These are phyloP conservation scores for Speleostelium caveatum DNA, from an alignment of 78 protist genomes.

Conservation along the genomic window DNA sequence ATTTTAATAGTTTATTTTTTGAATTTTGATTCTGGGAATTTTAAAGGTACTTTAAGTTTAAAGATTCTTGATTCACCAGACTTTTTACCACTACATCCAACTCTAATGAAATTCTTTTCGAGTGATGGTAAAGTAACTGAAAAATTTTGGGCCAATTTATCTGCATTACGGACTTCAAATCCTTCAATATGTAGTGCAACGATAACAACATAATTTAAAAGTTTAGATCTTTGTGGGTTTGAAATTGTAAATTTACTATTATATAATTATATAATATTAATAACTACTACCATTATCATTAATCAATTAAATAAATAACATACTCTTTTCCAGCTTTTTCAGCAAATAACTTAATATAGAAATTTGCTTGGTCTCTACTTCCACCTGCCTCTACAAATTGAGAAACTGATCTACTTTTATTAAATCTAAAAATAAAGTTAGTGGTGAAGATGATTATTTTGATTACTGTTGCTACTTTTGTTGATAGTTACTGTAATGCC, in stretches of 20 bases:
- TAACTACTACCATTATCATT: neutral
- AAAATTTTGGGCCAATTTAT: neutral
- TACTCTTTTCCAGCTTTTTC: neutral
- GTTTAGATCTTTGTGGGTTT: slow-evolving; percentile 1
- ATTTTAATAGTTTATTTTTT: neutral
- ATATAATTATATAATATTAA: no score
- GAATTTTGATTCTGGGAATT: slow-evolving; percentile 9
- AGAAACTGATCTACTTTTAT: neutral
- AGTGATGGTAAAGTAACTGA: neutral
- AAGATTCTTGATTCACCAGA: slow-evolving; percentile 1
- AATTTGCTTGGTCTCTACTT: neutral
- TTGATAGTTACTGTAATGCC: neutral
- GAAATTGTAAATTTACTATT: no score
- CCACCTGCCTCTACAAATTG: neutral
- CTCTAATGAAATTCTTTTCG: slow-evolving; percentile 26
- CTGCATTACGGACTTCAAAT: neutral
- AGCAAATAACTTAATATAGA: neutral
- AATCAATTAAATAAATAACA: neutral
- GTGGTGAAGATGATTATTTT: no score
- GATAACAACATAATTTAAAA: slow-evolving; percentile 23
- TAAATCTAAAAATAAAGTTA: no score
- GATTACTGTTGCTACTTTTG: no score
- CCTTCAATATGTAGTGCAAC: slow-evolving; percentile 14
- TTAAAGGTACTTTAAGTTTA: slow-evolving; percentile 11
- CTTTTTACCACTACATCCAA: slow-evolving; percentile 6